Conservation (phyloP, 345 rosid genomes). For the Salix suchowensis region DNA sequence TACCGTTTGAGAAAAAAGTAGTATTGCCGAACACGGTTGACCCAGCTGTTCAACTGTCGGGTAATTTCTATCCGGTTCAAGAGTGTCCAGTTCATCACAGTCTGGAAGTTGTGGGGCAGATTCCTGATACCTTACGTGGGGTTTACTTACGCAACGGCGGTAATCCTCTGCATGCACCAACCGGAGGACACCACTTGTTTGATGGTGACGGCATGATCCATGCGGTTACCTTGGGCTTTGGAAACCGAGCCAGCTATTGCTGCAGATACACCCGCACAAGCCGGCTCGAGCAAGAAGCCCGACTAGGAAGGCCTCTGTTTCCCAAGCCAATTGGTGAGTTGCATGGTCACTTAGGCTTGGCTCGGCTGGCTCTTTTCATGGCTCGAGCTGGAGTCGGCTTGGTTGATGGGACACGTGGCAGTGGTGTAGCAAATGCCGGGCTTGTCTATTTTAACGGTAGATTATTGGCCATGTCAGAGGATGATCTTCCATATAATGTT, state of each 20-base stretch:
- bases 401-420: conserved; percentile 50
- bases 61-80: conserved; percentile 70
- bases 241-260: conserved; percentile 45
- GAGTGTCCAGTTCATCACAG: conserved; percentile 57
- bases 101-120: conserved; percentile 45
- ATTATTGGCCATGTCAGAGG: conserved; percentile 76
- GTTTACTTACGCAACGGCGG: conserved; percentile 74
- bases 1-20: conserved; percentile 24
- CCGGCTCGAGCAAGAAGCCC: conserved; percentile 56
- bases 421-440: conserved; percentile 73
- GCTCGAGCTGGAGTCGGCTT: conserved; percentile 54
- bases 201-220: conserved; percentile 93
- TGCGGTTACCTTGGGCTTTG: conserved; percentile 45
- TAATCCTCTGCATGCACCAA: conserved; percentile 56
- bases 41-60: conserved; percentile 48
- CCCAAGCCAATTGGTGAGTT: conserved; percentile 78
- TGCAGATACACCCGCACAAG: conserved; percentile 64
- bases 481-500: conserved; percentile 70
- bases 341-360: conserved; percentile 66
- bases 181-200: conserved; percentile 64
- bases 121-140: conserved; percentile 51
- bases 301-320: conserved; percentile 50
- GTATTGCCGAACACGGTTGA: conserved; percentile 34
- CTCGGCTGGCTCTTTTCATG: conserved; percentile 48
- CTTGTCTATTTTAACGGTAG: conserved; percentile 57